A percentile compares a stretch with the other conserved stretches of the same genome.
These are phyloP conservation scores for Fusarium graminum DNA, from an alignment of 2,329 filamentous ascomycete species.

Conservation along the genomic window DNA sequence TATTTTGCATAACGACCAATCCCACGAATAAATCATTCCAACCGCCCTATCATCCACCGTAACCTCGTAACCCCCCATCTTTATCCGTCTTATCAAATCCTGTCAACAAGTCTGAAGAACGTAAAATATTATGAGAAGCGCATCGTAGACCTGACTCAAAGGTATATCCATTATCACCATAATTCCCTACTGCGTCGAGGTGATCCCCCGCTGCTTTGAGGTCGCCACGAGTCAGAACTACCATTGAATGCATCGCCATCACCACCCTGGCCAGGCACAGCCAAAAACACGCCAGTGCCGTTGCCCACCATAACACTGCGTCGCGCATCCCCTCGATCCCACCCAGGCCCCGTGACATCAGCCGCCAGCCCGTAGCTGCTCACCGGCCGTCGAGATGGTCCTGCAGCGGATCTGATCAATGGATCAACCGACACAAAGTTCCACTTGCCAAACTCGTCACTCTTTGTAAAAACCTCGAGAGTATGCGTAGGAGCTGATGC, in stretches of 20 bases:
- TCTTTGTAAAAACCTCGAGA: conserved; percentile 72
- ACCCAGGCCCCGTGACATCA: conserved; percentile 63
- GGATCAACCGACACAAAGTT: conserved; percentile 66
- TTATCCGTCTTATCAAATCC: conserved; percentile 6
- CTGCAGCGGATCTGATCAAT: conserved; percentile 48
- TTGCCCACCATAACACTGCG: conserved; percentile 68
- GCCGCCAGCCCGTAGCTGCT: conserved; percentile 71
- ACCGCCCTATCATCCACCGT: conserved; percentile 16
- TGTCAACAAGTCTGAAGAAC: conserved; percentile 11
- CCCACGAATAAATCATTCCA: conserved; percentile 25
- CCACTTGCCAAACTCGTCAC: conserved; percentile 70
- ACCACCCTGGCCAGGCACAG: conserved; percentile 58
- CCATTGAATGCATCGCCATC: conserved; percentile 24
- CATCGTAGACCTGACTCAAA: background rate
- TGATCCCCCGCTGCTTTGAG: conserved; percentile 58
- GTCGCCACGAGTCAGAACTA: conserved; percentile 48
- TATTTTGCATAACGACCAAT: conserved; percentile 42
- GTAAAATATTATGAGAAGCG: too few species aligned
- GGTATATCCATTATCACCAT: conserved; percentile 37
- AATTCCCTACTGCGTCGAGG: conserved; percentile 44
- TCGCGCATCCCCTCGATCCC: conserved; percentile 65
- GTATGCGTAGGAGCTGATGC: conserved; percentile 62
- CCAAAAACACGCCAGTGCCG: conserved; percentile 65
- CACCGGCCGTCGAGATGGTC: conserved; percentile 57
- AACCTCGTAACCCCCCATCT: conserved; percentile 18